Evolutionary conservation across 108 stramenopile species (phyloP), one percentile per base, ranked within the genome.

Genomic region (Pseudonitzschia multiseries): DNA sequence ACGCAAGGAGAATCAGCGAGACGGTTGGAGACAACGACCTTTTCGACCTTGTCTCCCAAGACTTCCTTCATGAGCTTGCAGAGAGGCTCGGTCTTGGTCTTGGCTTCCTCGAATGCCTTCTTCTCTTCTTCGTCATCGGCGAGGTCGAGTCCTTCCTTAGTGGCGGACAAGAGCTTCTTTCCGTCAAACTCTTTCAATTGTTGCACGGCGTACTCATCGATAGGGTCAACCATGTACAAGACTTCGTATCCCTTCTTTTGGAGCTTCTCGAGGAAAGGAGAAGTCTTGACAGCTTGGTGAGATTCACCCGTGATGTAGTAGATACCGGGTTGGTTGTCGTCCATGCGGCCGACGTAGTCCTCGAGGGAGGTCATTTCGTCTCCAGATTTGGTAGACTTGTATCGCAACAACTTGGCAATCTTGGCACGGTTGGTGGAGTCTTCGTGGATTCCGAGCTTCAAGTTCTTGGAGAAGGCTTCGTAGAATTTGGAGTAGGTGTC

Each of bases 61-160:
- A 99, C 98, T 83, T 99, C 98, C 94, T 99, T 99, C 93, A 99
- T 99, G 77, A 99, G 89, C 88, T 98, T 98, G 97, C 98, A 98
- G 44, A 99, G 84, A 53, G 94, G 92, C 75, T 99, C 98, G 21
- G 96, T 86, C 85, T 96, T 92, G 56, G 94, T 92, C 96, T 99
- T 99, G 50, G 95, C 96, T 75, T 98, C 99, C 76, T 99, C 99
- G 81, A 98, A 98, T 22, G 83, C 83, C 83, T 95, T 91, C 96
- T 98, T 97, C 88, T 99, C 98, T 20, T 99, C 99, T 59, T 99
- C 99, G 70, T 96, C 95, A 61, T 98, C 89, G 21, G 76, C 86
- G 53, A 94, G 71, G 70, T 96, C 87, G 74, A 99, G 92, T 63
- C 98, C 98, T 84, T 99, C 99, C 96, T 99, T 99, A 79, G 99